Evolutionary conservation across 441 rosid genomes (phyloP), one percentile per base, ranked within the genome.

Genomic region (Adansonia madagascariensis): DNA sequence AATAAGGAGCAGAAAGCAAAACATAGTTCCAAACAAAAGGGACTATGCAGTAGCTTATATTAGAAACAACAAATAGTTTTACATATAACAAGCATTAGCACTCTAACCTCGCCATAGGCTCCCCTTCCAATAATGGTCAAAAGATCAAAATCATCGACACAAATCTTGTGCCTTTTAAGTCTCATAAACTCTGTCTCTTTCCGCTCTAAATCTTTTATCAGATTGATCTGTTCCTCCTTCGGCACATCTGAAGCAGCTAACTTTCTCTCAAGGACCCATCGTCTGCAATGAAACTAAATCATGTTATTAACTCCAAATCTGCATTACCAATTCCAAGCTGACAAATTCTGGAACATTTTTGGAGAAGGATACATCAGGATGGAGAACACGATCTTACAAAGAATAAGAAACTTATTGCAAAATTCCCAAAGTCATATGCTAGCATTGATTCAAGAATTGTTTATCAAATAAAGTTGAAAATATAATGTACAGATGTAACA

Each of bases 161-260:
- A 92, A 59, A 91, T 89, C 84, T 85, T 94, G 86, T 93, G 90
- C 86, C 98, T 91, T 87, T 90, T 94, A 39, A 95, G 94, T 80
- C 98, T 91, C 90, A 93, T 95, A 81, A 87, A 95, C 72, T 95
- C 95, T 0, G 98, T 95, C 89, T 93, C 98, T 84, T 93, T 91
- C 67, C 95, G 83, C 86, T 95, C 98, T 49, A 95, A 85, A 84
- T 95, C 98, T 79, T 93, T 95, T 46, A 95, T 89, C 86, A 93
- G 86, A 87, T 81, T 87, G 74, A 93, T 89, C 79, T 91, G 94
- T 80, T 93, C 98, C 84, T 93, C 98, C 80, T 89, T 87, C 11
- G 98, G 92, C 64, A 90, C 98, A 80, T 89, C 94, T 31, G 98
- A 95, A 56, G 92, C 86, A 65, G 98, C 98, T 72, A 95, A 80